A percentile compares a stretch with the other conserved stretches of the same genome.
Evolutionary conservation across 1,139 yeast species (phyloP).

Genomic region (Wickerhamomyces sp.): DNA sequence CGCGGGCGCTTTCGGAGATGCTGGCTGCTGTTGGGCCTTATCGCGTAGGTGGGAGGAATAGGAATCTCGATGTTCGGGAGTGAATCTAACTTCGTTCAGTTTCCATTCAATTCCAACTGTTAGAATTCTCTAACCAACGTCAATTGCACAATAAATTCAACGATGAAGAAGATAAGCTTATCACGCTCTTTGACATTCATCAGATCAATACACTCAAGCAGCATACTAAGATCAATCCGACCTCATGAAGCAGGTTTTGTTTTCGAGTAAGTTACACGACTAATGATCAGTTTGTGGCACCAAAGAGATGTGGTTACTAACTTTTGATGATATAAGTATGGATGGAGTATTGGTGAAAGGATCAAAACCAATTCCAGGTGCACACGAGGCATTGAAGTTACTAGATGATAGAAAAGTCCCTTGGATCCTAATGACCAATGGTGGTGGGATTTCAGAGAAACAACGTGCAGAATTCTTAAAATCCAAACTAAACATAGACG

Average conservation of each 20-base stretch:
- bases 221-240: slow-evolving; percentile 8
- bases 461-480: slow-evolving; percentile 57
- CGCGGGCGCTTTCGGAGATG: too few species aligned
- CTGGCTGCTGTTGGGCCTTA: too few species aligned
- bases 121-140: too few species aligned
- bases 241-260: slow-evolving; percentile 28
- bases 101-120: too few species aligned
- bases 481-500: slow-evolving; percentile 40
- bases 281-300: background rate
- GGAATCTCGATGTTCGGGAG: too few species aligned
- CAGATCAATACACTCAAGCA: slow-evolving; percentile 6
- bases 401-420: slow-evolving; percentile 62
- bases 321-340: slow-evolving; percentile 49
- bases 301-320: background rate
- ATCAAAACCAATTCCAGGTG: slow-evolving; percentile 60
- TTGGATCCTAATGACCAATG: slow-evolving; percentile 81
- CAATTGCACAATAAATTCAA: background rate
- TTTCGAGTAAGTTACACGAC: slow-evolving; percentile 26
- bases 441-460: slow-evolving; percentile 79
- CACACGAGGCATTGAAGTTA: slow-evolving; percentile 56
- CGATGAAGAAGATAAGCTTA: background rate
- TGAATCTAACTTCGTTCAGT: too few species aligned
- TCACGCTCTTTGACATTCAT: background rate
- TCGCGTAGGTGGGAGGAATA: too few species aligned
- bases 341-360: slow-evolving; percentile 95